Base-by-base conservation (phyloP, 2,329 filamentous ascomycete genomes). In the Botrytis cinerea region DNA sequence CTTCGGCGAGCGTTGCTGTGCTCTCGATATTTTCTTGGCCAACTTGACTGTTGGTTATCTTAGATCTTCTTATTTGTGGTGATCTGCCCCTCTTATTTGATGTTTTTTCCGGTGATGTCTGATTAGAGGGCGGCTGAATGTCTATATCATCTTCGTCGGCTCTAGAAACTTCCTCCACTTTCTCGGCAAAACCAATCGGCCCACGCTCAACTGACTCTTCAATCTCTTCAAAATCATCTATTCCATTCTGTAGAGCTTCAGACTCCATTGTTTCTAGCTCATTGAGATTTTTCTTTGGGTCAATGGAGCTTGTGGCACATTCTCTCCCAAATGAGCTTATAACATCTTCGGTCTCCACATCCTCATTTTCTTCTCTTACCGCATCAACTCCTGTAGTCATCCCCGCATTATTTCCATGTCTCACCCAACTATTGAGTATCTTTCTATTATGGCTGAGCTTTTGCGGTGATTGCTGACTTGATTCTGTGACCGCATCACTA, bases 401-500 rank as follows among this genome's bases (percentile, higher is more conserved):
- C 14, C 32, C 25, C 9, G 5, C 38, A 46, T 32, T 38, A 20
- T 54, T 62, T 5, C 25, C n/a, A 22, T 57, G 4, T n/a, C 16
- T 43, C 20, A 6, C 22, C 32, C 45, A 14, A 32, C n/a, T 57
- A 45, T 45, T n/a, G 25, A 43, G 18, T 57, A n/a, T 28, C 14
- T 20, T 45, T 16, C 22, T 14, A 40, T 35, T 46, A 48, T 54
- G 45, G 20, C 22, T 18, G 9, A 43, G 35, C 9, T 72, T 67
- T 38, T 57, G 45, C 12, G 61, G 60, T 38, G 45, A 67, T 28
- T 43, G 70, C 22, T 66, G 45, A 72, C 70, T 72, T 28, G 70
- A 59, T 45, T 62, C 69, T 20, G 69, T 60, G 43, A 69, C 32
- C 38, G 28, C 73, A 54, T 74, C 73, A 43, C 73, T 74, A 28